Percentiles rank a stretch among this genome's conserved stretches.
These are phyloP conservation scores for Sporobolomyces roseus DNA, from an alignment of 768 basidiomycete genomes.

Conservation along the genomic window DNA sequence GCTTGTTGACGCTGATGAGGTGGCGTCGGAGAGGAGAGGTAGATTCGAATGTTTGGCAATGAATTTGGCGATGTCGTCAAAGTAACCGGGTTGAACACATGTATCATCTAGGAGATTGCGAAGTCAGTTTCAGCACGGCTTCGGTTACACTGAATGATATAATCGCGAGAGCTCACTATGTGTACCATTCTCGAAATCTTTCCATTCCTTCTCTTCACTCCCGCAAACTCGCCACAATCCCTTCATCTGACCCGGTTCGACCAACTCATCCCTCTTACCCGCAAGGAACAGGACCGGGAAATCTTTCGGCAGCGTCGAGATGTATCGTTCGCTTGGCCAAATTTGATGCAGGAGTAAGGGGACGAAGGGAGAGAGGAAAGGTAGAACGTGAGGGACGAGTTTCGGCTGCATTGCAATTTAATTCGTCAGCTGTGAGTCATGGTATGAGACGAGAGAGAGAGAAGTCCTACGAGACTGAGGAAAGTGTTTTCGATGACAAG, in stretches of 20 bases:
- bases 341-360: constrained; percentile 77
- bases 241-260: constrained; percentile 72
- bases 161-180: constrained; percentile 44
- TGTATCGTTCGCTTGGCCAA: constrained; percentile 73
- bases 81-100: constrained; percentile 50
- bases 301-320: constrained; percentile 51
- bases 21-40: neutral
- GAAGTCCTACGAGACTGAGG: constrained; percentile 58
- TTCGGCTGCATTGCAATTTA: constrained; percentile 58
- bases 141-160: no score
- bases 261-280: constrained; percentile 66
- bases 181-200: constrained; percentile 48
- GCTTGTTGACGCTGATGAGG: neutral
- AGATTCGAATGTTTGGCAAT: constrained; percentile 15
- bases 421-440: no score
- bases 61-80: constrained; percentile 20
- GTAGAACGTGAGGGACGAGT: constrained; percentile 76
- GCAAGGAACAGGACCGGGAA: constrained; percentile 76
- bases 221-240: constrained; percentile 47
- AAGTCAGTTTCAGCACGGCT: neutral
- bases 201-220: constrained; percentile 47
- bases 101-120: constrained; percentile 49
- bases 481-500: constrained; percentile 93
- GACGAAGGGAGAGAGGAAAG: constrained; percentile 65
- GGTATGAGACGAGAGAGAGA: no score